Conservation (phyloP, 2,329 filamentous ascomycete species). For the Aspergillus thermomutatus region DNA sequence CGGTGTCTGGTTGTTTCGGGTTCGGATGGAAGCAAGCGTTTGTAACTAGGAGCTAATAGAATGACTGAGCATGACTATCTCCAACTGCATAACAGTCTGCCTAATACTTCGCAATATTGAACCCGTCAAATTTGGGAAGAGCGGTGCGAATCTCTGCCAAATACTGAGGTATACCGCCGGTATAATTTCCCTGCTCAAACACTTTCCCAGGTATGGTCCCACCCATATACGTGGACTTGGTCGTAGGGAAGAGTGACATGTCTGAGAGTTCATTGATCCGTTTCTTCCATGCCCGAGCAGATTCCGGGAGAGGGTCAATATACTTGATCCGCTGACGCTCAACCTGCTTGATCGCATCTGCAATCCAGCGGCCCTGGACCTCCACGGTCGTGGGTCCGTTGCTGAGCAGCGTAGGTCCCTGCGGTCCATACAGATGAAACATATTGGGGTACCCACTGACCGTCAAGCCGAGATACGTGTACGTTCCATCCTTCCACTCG, state of each 20-base stretch:
- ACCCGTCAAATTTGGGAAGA: conserved; percentile 7
- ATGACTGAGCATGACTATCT: not conserved
- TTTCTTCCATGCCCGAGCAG: conserved; percentile 49
- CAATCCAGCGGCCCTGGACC: conserved; percentile 57
- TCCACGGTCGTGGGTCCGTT: conserved; percentile 57
- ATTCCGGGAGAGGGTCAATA: conserved; percentile 49
- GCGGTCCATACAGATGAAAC: conserved; percentile 54
- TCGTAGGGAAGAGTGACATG: conserved; percentile 48
- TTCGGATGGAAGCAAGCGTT: not conserved
- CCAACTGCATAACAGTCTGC: not conserved
- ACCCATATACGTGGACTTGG: conserved; percentile 55
- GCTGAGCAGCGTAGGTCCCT: conserved; percentile 54
- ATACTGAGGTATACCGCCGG: conserved; percentile 18
- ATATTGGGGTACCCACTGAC: conserved; percentile 47
- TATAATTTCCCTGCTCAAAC: conserved; percentile 50
- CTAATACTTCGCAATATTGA: not conserved
- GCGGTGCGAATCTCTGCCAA: conserved; percentile 10
- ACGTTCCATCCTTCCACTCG: conserved; percentile 37
- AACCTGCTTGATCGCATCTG: conserved; percentile 50
- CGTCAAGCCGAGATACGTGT: conserved; percentile 43
- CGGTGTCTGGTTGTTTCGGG: not conserved
- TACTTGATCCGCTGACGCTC: conserved; percentile 46
- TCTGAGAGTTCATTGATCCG: conserved; percentile 47
- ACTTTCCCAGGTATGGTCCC: conserved; percentile 54
- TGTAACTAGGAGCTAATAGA: not conserved